These are phyloP conservation scores for Botrytis deweyae DNA, from an alignment of 2,329 filamentous ascomycete genomes.

Conservation along the genomic window DNA sequence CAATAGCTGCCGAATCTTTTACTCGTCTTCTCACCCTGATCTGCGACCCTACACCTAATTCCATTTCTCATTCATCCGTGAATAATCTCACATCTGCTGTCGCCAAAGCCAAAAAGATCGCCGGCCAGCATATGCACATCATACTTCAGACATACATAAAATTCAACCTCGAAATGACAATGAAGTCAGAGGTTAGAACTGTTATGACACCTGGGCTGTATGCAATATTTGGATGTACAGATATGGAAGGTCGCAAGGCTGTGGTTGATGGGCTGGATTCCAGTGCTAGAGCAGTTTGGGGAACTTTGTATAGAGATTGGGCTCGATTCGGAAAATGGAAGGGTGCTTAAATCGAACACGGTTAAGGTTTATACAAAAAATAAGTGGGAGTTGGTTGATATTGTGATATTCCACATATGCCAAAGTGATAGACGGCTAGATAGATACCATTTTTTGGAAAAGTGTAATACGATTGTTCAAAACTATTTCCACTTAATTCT, in stretches of 20 bases:
- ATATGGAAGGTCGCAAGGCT: constrained; percentile 57
- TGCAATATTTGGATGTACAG: constrained; percentile 48
- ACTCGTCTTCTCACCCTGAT: constrained; percentile 51
- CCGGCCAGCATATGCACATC: constrained; percentile 61
- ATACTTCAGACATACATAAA: constrained; percentile 60
- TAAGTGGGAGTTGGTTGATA: background rate
- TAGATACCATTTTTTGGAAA: background rate
- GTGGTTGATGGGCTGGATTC: constrained; percentile 60
- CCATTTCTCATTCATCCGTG: constrained; percentile 47
- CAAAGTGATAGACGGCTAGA: background rate
- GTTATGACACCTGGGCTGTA: constrained; percentile 58
- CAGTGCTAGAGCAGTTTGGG: constrained; percentile 58
- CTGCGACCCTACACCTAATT: constrained; percentile 58
- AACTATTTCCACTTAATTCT: background rate
- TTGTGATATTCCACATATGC: background rate
- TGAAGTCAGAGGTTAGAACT: constrained; percentile 52
- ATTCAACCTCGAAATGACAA: constrained; percentile 57
- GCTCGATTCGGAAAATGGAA: constrained; percentile 27
- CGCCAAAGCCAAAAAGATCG: constrained; percentile 59
- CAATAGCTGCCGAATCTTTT: constrained; percentile 47
- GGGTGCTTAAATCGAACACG: background rate
- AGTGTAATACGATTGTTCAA: background rate
- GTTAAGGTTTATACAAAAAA: background rate
- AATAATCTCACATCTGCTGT: constrained; percentile 58
- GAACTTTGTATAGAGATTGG: constrained; percentile 58